Base-by-base conservation (phyloP, 345 rosid genomes). In the Salix koriyanagi region DNA sequence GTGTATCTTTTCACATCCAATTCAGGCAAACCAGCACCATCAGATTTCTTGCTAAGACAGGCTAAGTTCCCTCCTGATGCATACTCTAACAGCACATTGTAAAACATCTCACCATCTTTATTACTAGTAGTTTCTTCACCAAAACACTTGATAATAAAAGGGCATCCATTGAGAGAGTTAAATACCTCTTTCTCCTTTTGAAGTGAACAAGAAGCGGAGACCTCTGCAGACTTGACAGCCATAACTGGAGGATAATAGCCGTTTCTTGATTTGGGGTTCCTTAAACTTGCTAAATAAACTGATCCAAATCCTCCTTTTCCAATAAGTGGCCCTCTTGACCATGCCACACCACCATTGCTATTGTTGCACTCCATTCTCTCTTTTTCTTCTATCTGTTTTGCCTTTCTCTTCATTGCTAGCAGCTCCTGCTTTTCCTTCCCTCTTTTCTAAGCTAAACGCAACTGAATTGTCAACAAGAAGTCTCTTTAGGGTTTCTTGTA, bases 61-160 rank as follows among this genome's bases (percentile, higher is more conserved):
- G 87, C 89, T 37, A 94, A 80, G 81, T 90, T 90, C 16, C 98
- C 97, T 48, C 88, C 85, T 3, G 87, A 77, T n/a, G 97, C 97
- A 75, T 89, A 90, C 76, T 94, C 98, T 21, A 94, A 66, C 11
- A 94, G 70, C 34, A 94, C 71, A 73, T 92, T 92, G 73, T 89
- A 89, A 28, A 84, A 69, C 77, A 75, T 87, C 67, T 81, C 82
- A 0, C 93, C 87, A 64, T 82, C 80, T 1, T 30, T n/a, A 52
- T 85, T 88, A 16, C 81, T 30, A 6, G 85, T 87, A 23, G 52
- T 77, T 61, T 77, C 84, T 12, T 83, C 83, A 8, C 98, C 97
- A 61, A 74, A 83, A 81, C 91, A 94, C 14, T 81, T 67, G 61
- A 92, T 80, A 23, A 94, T 84, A 58, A 85, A 85, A 1, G 84